A percentile compares a stretch with the other conserved stretches of the same genome.
Conservation (phyloP, 495 filamentous ascomycete genomes). For the Talaromyces trachyspermus region DNA sequence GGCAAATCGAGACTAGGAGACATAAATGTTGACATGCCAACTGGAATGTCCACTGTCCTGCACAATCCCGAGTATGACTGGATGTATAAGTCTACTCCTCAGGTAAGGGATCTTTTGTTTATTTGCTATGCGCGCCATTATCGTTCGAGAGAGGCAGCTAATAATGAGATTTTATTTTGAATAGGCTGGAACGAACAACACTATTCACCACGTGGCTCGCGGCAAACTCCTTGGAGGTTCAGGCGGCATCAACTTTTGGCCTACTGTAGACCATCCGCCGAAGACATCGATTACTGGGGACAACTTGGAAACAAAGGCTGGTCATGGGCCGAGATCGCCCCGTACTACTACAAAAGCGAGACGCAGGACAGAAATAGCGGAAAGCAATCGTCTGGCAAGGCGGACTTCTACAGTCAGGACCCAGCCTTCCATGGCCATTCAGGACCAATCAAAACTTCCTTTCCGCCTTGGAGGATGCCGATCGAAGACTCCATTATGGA, state of each 20-base stretch:
- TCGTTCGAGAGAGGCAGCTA: neutral
- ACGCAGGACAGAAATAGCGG: conserved; percentile 12
- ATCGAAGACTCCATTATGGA: conserved; percentile 9
- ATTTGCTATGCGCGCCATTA: too few species aligned
- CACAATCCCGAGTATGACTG: conserved; percentile 39
- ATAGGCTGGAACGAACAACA: conserved; percentile 9
- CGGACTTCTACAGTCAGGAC: conserved; percentile 1
- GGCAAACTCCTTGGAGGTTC: conserved; percentile 53
- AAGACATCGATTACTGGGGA: conserved; percentile 44
- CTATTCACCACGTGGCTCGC: conserved; percentile 24
- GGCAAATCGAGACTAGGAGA: conserved; percentile 25
- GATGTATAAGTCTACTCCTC: conserved; percentile 36
- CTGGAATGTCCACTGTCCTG: conserved; percentile 14
- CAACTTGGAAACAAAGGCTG: conserved; percentile 47
- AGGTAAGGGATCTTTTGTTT: conserved; percentile 11
- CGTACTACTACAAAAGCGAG: conserved; percentile 31
- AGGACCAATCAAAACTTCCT: conserved; percentile 20
- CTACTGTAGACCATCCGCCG: conserved; percentile 26
- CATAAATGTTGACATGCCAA: conserved; percentile 22
- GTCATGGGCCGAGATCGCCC: conserved; percentile 40
- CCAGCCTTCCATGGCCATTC: conserved; percentile 8
- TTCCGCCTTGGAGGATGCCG: conserved; percentile 11
- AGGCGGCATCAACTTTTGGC: conserved; percentile 44
- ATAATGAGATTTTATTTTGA: neutral
- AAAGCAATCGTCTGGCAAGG: conserved; percentile 1